Percentiles rank a stretch among this genome's conserved stretches.
These are phyloP conservation scores for Mycena crocata DNA, from an alignment of 768 basidiomycete species.

Conservation along the genomic window DNA sequence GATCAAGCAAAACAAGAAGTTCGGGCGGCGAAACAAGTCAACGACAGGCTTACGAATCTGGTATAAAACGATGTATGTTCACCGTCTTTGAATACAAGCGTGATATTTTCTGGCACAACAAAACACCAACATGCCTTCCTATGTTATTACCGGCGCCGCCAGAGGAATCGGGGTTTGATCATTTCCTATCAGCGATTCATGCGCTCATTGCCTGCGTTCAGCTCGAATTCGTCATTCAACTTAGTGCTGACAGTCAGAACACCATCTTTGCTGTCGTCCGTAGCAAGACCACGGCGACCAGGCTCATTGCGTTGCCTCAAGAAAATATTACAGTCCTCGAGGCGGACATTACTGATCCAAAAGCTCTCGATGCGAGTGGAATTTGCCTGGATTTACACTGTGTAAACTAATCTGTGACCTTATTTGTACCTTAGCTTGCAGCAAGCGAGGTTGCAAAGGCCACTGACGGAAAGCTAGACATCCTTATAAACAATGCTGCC, in stretches of 20 bases:
- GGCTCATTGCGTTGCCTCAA: constrained; percentile 35
- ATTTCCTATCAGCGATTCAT: neutral
- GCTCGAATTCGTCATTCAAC: neutral
- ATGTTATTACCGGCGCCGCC: constrained; percentile 1
- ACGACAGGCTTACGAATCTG: too few species aligned
- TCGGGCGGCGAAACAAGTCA: too few species aligned
- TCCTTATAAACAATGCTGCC: constrained; percentile 20
- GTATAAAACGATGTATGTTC: too few species aligned
- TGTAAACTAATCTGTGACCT: neutral
- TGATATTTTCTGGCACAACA: too few species aligned
- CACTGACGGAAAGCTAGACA: constrained; percentile 15
- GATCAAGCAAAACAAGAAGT: too few species aligned
- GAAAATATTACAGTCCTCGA: constrained; percentile 16
- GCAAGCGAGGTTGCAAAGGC: constrained; percentile 6
- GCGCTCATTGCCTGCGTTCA: neutral
- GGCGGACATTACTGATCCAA: constrained; percentile 19
- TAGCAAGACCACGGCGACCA: neutral
- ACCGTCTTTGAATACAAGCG: too few species aligned
- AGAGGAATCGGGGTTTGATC: neutral
- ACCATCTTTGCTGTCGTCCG: constrained; percentile 7
- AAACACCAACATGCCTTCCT: too few species aligned
- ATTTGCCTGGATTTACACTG: neutral
- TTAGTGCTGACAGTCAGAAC: neutral
- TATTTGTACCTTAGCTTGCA: constrained; percentile 10
- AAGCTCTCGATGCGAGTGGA: neutral